A percentile compares a stretch with the other conserved stretches of the same genome.
Evolutionary conservation across 1,284 basidiomycete species (phyloP).

Genomic region (Leccinum brunneo-olivaceum): DNA sequence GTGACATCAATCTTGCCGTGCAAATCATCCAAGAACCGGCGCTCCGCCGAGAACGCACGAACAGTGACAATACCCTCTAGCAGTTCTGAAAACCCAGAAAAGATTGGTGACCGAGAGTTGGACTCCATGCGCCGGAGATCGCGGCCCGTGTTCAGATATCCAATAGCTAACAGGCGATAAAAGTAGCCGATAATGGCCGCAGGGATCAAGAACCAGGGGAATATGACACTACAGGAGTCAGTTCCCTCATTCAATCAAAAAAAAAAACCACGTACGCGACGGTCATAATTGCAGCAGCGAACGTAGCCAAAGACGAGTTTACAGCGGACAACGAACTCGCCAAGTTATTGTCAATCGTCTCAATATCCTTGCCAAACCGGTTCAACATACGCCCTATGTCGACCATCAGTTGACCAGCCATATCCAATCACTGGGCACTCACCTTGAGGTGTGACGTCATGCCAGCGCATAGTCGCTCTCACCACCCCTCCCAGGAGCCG

Average conservation of each 20-base stretch:
- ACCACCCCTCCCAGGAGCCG: constrained; percentile 40
- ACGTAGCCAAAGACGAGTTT: constrained; percentile 65
- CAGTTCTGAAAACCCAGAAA: constrained; percentile 65
- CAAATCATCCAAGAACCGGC: constrained; percentile 69
- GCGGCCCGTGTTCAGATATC: constrained; percentile 55
- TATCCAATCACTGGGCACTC: not conserved
- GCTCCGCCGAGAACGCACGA: constrained; percentile 81
- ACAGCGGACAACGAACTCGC: constrained; percentile 58
- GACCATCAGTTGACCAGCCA: not conserved
- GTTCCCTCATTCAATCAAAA: not conserved
- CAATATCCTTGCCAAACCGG: constrained; percentile 48
- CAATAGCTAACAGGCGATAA: constrained; percentile 45
- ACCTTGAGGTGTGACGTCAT: constrained; percentile 45
- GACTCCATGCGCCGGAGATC: constrained; percentile 58
- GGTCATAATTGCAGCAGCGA: constrained; percentile 41
- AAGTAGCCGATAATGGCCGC: constrained; percentile 45
- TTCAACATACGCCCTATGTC: constrained; percentile 44
- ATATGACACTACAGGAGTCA: constrained; percentile 34
- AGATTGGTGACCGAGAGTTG: constrained; percentile 49
- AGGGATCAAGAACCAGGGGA: constrained; percentile 56
- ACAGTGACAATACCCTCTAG: constrained; percentile 73
- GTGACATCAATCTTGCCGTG: constrained; percentile 62
- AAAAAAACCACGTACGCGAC: constrained; percentile 20
- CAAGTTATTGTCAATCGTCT: constrained; percentile 41
- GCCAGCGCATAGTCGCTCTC: constrained; percentile 48